These are phyloP conservation scores for Chernovozyma sophiae-reginae DNA, from an alignment of 1,139 yeast genomes.

Conservation along the genomic window DNA sequence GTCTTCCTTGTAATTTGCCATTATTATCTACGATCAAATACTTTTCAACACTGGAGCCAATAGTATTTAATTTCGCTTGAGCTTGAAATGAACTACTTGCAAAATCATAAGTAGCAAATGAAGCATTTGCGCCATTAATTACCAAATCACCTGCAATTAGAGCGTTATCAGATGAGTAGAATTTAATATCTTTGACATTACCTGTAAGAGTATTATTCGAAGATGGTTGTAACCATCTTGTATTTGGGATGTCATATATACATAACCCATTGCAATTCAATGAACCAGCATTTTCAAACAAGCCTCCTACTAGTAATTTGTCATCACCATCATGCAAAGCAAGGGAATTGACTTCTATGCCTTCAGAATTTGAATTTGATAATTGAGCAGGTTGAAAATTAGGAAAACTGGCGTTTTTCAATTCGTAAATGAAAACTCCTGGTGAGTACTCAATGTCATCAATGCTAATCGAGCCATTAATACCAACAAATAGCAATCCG, in stretches of 20 bases:
- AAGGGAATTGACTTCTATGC: slow-evolving; percentile 48
- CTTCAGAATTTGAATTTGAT: slow-evolving; percentile 16
- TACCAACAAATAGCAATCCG: slow-evolving; percentile 46
- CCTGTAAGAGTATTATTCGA: slow-evolving; percentile 44
- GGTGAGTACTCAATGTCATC: slow-evolving; percentile 21
- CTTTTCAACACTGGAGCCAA: slow-evolving; percentile 38
- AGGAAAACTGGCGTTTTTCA: slow-evolving; percentile 35
- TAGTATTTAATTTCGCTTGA: slow-evolving; percentile 15
- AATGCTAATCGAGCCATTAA: slow-evolving; percentile 40
- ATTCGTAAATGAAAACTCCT: slow-evolving; percentile 52
- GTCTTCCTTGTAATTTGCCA: slow-evolving; percentile 42
- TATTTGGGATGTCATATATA: slow-evolving; percentile 54
- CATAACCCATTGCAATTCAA: slow-evolving; percentile 63
- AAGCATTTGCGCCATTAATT: slow-evolving; percentile 28
- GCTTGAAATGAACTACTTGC: slow-evolving; percentile 22
- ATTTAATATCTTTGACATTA: slow-evolving; percentile 49
- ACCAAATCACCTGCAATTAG: slow-evolving; percentile 62
- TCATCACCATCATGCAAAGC: slow-evolving; percentile 47
- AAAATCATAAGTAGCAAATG: slow-evolving; percentile 54
- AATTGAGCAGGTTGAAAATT: slow-evolving; percentile 47
- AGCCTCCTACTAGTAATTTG: slow-evolving; percentile 71
- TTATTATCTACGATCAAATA: slow-evolving; percentile 47
- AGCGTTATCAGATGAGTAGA: slow-evolving; percentile 46
- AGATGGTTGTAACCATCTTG: slow-evolving; percentile 53
- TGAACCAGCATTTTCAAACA: slow-evolving; percentile 58